Evolutionary conservation across 1,284 basidiomycete species (phyloP).

Genomic region (Lentinus polychrous): DNA sequence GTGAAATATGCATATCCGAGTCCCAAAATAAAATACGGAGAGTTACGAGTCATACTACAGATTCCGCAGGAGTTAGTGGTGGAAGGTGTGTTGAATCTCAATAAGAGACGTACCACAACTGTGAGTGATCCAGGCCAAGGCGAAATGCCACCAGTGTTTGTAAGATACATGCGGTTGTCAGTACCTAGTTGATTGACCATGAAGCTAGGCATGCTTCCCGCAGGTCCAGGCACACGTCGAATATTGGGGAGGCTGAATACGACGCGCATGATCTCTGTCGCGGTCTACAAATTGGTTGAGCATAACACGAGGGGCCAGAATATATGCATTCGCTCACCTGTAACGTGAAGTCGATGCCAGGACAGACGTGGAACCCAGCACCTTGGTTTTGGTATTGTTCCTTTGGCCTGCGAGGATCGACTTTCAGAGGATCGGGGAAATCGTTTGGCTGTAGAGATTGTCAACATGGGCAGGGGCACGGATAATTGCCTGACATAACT

Average conservation of each 20-base stretch:
- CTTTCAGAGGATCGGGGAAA: slow-evolving; percentile 36
- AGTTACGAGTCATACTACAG: neutral
- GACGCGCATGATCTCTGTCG: slow-evolving; percentile 37
- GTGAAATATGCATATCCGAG: too few species aligned
- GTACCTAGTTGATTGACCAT: slow-evolving; percentile 16
- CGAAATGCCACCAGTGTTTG: slow-evolving; percentile 19
- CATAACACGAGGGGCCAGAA: neutral
- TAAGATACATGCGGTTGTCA: slow-evolving; percentile 22
- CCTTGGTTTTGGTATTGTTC: slow-evolving; percentile 35
- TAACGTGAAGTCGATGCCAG: slow-evolving; percentile 32
- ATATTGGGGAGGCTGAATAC: slow-evolving; percentile 41
- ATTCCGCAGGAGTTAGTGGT: neutral
- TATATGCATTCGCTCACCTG: neutral
- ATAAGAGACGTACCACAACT: slow-evolving; percentile 20
- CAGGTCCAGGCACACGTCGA: slow-evolving; percentile 32
- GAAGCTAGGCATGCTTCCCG: slow-evolving; percentile 34
- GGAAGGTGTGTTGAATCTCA: neutral
- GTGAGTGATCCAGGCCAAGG: slow-evolving; percentile 25
- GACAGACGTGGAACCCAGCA: slow-evolving; percentile 38
- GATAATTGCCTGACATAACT: neutral
- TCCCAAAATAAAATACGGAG: neutral
- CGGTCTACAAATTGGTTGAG: slow-evolving; percentile 19
- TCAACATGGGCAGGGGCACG: neutral
- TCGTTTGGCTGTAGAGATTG: slow-evolving; percentile 22
- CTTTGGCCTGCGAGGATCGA: slow-evolving; percentile 34